A percentile compares a stretch with the other conserved stretches of the same genome.
Conservation (phyloP, 208 protist genomes). For the Strigomonas galati region DNA sequence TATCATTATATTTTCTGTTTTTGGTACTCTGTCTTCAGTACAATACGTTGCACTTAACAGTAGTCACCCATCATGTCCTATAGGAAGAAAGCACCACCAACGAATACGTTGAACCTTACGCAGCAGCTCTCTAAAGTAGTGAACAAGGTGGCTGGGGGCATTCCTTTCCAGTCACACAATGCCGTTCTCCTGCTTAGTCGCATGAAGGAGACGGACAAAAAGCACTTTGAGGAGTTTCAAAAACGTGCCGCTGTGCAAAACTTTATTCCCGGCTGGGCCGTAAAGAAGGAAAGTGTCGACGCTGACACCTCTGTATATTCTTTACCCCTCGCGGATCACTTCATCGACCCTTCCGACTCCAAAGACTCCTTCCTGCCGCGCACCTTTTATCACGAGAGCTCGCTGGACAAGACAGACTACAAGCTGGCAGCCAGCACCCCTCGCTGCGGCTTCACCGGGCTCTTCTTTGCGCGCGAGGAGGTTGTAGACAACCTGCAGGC, state of each 20-base stretch:
- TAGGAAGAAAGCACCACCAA: constrained; percentile 51
- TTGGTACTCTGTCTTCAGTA: not conserved
- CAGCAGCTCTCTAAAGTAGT: constrained; percentile 64
- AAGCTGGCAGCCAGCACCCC: constrained; percentile 20
- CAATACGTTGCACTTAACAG: not conserved
- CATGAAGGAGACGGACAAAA: constrained; percentile 41
- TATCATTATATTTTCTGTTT: too few species aligned
- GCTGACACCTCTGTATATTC: constrained; percentile 28
- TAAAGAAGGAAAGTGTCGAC: constrained; percentile 20
- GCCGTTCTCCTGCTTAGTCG: constrained; percentile 57
- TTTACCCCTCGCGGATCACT: constrained; percentile 69
- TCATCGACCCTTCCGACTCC: constrained; percentile 53
- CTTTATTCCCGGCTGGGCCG: constrained; percentile 49
- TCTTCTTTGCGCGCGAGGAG: constrained; percentile 85
- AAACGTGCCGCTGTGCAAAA: constrained; percentile 51
- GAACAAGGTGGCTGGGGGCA: constrained; percentile 36
- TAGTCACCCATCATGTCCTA: constrained; percentile 42
- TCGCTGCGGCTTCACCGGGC: constrained; percentile 68
- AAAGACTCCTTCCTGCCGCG: constrained; percentile 48
- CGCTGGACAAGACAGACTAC: constrained; percentile 22
- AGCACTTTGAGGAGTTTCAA: constrained; percentile 50
- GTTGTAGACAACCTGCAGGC: constrained; percentile 88
- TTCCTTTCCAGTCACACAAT: constrained; percentile 86
- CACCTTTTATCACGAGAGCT: constrained; percentile 64
- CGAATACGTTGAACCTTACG: constrained; percentile 32